Evolutionary conservation across 2,329 filamentous ascomycete species (phyloP).

Genomic region (Botrytis squamosa): DNA sequence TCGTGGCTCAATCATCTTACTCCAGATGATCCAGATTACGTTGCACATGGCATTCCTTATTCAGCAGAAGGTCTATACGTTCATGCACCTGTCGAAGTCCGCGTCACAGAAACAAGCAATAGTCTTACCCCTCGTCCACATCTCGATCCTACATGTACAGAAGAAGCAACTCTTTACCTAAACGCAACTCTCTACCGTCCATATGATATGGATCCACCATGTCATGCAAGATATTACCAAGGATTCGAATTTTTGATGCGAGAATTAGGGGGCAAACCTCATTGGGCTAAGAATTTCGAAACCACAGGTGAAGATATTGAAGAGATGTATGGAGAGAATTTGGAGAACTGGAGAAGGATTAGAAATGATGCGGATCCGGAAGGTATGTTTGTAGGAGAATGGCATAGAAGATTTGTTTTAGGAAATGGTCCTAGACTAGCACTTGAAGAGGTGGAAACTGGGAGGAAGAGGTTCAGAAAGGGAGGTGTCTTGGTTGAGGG

Average conservation of each 20-base stretch:
- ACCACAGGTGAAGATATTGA: constrained; percentile 60
- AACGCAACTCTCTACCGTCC: constrained; percentile 89
- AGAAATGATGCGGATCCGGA: constrained; percentile 72
- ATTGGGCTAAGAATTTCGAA: constrained; percentile 92
- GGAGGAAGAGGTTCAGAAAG: constrained; percentile 27
- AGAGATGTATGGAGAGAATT: constrained; percentile 65
- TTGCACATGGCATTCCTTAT: constrained; percentile 72
- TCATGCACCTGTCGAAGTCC: constrained; percentile 90
- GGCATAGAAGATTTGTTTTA: constrained; percentile 73
- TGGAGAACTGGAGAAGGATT: constrained; percentile 66
- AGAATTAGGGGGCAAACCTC: constrained; percentile 75
- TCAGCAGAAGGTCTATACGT: constrained; percentile 77
- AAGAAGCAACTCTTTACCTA: constrained; percentile 78
- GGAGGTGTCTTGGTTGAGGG: constrained; percentile 35
- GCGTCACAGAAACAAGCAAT: constrained; percentile 68
- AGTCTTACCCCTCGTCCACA: constrained; percentile 51
- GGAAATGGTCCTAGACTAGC: constrained; percentile 36
- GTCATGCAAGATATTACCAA: constrained; percentile 75
- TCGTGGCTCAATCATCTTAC: constrained; percentile 73
- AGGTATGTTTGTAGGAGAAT: constrained; percentile 86
- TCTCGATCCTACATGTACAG: constrained; percentile 68
- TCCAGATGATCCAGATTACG: constrained; percentile 63
- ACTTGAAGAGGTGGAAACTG: constrained; percentile 36
- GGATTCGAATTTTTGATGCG: constrained; percentile 91
- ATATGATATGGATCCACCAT: constrained; percentile 75